These are phyloP conservation scores for Candida schatavii DNA, from an alignment of 805 yeast species.

Conservation along the genomic window DNA sequence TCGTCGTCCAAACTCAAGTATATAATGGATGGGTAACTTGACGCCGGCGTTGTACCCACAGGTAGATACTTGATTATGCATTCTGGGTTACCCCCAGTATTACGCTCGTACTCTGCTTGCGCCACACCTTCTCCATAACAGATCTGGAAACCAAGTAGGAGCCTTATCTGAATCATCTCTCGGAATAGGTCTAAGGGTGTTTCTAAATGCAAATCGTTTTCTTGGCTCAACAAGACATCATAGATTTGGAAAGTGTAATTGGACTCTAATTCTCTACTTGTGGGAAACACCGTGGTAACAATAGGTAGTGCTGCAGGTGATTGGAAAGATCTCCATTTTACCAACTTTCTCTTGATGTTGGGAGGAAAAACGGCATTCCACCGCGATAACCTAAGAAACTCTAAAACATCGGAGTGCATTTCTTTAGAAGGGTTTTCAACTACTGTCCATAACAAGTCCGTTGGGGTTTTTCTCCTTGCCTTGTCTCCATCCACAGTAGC, in stretches of 20 bases:
- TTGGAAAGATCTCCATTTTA: slow-evolving; percentile 90
- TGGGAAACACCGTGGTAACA: slow-evolving; percentile 75
- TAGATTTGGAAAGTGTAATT: slow-evolving; percentile 83
- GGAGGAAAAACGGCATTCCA: slow-evolving; percentile 92
- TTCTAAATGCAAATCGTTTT: slow-evolving; percentile 49
- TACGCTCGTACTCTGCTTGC: slow-evolving; percentile 59
- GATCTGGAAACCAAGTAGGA: slow-evolving; percentile 87
- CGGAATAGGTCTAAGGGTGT: slow-evolving; percentile 62
- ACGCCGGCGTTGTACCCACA: slow-evolving; percentile 31
- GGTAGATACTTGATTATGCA: slow-evolving; percentile 58
- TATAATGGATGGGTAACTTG: slow-evolving; percentile 41
- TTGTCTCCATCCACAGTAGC: background rate
- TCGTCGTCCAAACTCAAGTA: slow-evolving; percentile 79
- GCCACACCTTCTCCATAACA: slow-evolving; percentile 71
- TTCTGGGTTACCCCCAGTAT: slow-evolving; percentile 54
- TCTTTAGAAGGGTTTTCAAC: slow-evolving; percentile 72
- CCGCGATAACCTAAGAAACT: slow-evolving; percentile 66
- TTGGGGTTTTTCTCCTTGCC: background rate
- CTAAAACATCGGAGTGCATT: slow-evolving; percentile 50
- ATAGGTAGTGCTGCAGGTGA: slow-evolving; percentile 93
- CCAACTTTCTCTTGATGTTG: slow-evolving; percentile 58
- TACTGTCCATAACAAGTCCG: slow-evolving; percentile 29
- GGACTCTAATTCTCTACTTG: slow-evolving; percentile 59
- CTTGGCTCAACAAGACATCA: slow-evolving; percentile 65
- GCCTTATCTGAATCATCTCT: slow-evolving; percentile 81